Base-by-base conservation (phyloP, 805 yeast genomes). In the Starmerella floricola region DNA sequence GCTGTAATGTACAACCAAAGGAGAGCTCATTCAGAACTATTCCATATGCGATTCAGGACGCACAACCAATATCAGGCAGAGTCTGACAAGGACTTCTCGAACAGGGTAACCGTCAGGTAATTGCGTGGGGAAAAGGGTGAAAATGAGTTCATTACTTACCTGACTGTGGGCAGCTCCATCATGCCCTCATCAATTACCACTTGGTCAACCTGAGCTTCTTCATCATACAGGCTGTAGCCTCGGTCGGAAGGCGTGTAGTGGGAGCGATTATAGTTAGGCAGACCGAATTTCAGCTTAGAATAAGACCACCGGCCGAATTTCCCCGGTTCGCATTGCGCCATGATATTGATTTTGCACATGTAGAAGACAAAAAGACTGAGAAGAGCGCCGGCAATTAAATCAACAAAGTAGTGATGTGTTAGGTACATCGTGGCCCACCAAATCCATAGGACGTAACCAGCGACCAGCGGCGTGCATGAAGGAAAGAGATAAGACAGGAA, bases 381-480 rank as follows among this genome's bases (percentile, higher is more conserved):
- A n/a, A 76, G 71, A 2, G 95, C 88, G 18, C 98, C 98, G n/a
- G 84, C 88, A 55, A 84, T 83, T 40, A 88, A 73, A 59, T 88
- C 97, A 46, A 88, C 76, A 57, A 91, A 91, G 61, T 88, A 88
- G 63, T 88, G 98, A 62, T 88, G 98, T 0, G 96, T 88, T 56
- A 88, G 70, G 62, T 88, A 88, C 98, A 88, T 88, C 13, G 97
- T 91, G 38, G 91, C 74, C 94, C 95, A 91, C 97, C 97, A 88
- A 52, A 91, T 71, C 93, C 94, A 85, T 49, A 76, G 64, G n/a
- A 85, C 91, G 59, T 88, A 91, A 16, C 68, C 62, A 58, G 78
- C 69, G 69, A 85, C 82, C 6, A 82, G 46, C 6, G 79, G 76
- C 1, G 75, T 67, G 36, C 67, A 66, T 32, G 64, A 68, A 11